Conservation (phyloP, 2,329 filamentous ascomycete genomes). For the Aspergillus floridensis region DNA sequence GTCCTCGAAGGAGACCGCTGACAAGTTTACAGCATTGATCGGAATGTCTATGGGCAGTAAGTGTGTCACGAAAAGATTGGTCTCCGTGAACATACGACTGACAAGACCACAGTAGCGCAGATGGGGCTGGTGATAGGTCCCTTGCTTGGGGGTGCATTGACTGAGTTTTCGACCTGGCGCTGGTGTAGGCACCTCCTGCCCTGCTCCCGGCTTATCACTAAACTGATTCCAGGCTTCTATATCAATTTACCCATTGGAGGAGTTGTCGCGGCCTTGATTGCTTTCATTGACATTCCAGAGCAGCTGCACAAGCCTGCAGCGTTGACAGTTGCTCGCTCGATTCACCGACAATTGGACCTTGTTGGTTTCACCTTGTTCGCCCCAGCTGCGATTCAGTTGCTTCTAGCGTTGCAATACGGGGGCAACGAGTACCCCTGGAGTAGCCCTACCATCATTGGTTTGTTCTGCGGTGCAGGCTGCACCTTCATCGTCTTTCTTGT, state of each 20-base stretch:
- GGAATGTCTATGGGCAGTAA: constrained; percentile 16
- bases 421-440: constrained; percentile 54
- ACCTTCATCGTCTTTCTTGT: constrained; percentile 11
- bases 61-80: not conserved
- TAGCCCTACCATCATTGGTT: constrained; percentile 38
- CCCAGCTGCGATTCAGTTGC: constrained; percentile 52
- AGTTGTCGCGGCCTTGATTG: constrained; percentile 19
- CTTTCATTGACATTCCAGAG: constrained; percentile 20
- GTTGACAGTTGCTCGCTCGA: constrained; percentile 3
- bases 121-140: constrained; percentile 36
- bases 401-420: constrained; percentile 59
- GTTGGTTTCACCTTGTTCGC: constrained; percentile 51
- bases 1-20: not conserved
- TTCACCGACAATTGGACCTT: constrained; percentile 44
- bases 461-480: constrained; percentile 33
- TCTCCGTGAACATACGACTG: not conserved
- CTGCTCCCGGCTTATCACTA: constrained; percentile 38
- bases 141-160: constrained; percentile 44
- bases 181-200: constrained; percentile 30
- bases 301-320: constrained; percentile 2
- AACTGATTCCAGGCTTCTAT: constrained; percentile 41
- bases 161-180: constrained; percentile 29
- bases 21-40: not conserved
- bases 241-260: constrained; percentile 53
- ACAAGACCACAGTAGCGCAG: constrained; percentile 23